These are phyloP conservation scores for Akanthomyces lecanii DNA, from an alignment of 2,329 filamentous ascomycete genomes.

Conservation along the genomic window DNA sequence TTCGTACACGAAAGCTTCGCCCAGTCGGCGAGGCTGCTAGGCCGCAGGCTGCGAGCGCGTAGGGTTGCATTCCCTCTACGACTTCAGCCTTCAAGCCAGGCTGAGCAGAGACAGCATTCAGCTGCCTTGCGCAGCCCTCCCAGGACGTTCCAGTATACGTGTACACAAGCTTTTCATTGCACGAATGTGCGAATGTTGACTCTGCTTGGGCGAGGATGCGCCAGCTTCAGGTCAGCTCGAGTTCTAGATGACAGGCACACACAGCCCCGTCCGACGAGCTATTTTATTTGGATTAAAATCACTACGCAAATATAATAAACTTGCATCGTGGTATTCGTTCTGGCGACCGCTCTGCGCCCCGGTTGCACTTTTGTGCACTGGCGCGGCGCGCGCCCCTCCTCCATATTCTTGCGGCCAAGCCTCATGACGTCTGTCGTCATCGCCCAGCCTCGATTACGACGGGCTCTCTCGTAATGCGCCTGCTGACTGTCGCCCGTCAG, in stretches of 20 bases:
- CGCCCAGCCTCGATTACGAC: constrained; percentile 12
- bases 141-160: background rate
- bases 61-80: constrained; percentile 6
- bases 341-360: background rate
- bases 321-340: background rate
- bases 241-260: background rate
- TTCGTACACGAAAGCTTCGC: background rate
- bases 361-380: constrained; percentile 1
- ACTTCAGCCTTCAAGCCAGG: constrained; percentile 7
- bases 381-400: background rate
- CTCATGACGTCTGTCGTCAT: constrained; percentile 16
- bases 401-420: constrained; percentile 6
- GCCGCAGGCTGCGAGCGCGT: background rate
- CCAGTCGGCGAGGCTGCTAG: background rate
- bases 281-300: background rate
- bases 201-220: background rate
- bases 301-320: background rate
- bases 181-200: background rate
- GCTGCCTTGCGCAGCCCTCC: constrained; percentile 7
- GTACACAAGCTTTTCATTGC: background rate
- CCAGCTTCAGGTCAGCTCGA: background rate
- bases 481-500: constrained; percentile 7
- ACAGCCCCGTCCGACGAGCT: background rate
- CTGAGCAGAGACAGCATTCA: constrained; percentile 14
- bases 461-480: background rate